Conservation (phyloP, 75 land plant genomes). For the Cryptomeria japonica region DNA sequence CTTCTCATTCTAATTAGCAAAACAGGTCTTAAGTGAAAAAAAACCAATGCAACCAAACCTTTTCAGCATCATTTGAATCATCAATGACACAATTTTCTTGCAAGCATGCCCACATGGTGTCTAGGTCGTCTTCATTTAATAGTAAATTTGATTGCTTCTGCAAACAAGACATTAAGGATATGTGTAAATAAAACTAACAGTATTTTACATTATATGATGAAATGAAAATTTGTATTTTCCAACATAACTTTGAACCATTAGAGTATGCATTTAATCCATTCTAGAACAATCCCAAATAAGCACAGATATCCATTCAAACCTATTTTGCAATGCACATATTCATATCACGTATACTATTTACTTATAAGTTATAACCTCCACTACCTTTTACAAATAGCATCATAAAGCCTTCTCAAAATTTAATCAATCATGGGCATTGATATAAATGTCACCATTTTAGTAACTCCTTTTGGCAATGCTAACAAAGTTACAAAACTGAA, state of each 20-base stretch:
- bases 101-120: conserved; percentile 96
- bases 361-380: neutral
- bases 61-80: conserved; percentile 93
- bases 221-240: neutral
- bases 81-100: conserved; percentile 97
- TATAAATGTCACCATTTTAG: neutral
- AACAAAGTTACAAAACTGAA: neutral
- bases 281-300: neutral
- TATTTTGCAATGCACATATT: neutral
- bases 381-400: neutral
- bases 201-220: neutral
- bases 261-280: neutral
- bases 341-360: neutral
- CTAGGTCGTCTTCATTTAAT: conserved; percentile 96
- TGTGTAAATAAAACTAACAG: neutral
- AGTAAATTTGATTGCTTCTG: conserved; percentile 98
- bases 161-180: conserved; percentile 13
- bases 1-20: neutral
- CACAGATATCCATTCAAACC: conserved; percentile 7
- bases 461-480: neutral
- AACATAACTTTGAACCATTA: neutral
- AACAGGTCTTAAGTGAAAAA: neutral
- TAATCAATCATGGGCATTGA: neutral
- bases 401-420: neutral
- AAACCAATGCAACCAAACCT: conserved; percentile 40